Base-by-base conservation (phyloP, 1,284 basidiomycete genomes). In the Tylopilus sp. region DNA sequence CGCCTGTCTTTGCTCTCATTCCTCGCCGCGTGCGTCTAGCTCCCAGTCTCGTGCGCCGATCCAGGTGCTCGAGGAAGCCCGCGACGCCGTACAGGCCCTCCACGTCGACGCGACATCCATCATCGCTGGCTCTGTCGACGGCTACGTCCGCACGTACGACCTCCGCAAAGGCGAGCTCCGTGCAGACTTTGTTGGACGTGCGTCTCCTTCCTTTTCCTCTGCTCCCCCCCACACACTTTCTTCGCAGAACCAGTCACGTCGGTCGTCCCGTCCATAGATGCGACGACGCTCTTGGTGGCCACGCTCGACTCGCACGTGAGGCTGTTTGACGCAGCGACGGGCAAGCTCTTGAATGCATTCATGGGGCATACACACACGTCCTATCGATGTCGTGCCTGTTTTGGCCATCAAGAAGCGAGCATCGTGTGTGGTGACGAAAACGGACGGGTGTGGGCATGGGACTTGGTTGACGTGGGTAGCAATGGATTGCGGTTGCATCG, bases 61-160 rank as follows among this genome's bases (percentile, higher is more conserved):
- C n/a, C 94, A 98, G 73, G 80, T 87, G 15, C 78, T 98, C 5
- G 88, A 94, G 52, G 94, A 98, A 59, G 90, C 95, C 0, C 85
- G 84, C 20, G 95, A 98, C 64, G 87, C 92, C 1, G 86, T 99
- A 45, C 94, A 94, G 59, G 82, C 88, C 10, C 71, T 99, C 55
- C 71, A 86, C 74, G 72, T 90, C 59, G 76, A 80, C 25, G 66
- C 79, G 35, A 81, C 83, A 17, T 82, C 79, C 52, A 82, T 98
- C 59, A 78, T 88, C 40, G 81, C 92, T 0, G 92, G 92, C 2
- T 94, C 90, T 1, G 87, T 96, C 3, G 97, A 99, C 61, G 96
- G 97, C 1, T 80, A 88, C 62, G 84, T 98, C 31, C 83, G 97
- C 22, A 90, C 89, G 1, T 98, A 98, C 72, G 97, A 99, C 71